Base-by-base conservation (phyloP, 768 basidiomycete species). In the Cubamyces sp. region DNA sequence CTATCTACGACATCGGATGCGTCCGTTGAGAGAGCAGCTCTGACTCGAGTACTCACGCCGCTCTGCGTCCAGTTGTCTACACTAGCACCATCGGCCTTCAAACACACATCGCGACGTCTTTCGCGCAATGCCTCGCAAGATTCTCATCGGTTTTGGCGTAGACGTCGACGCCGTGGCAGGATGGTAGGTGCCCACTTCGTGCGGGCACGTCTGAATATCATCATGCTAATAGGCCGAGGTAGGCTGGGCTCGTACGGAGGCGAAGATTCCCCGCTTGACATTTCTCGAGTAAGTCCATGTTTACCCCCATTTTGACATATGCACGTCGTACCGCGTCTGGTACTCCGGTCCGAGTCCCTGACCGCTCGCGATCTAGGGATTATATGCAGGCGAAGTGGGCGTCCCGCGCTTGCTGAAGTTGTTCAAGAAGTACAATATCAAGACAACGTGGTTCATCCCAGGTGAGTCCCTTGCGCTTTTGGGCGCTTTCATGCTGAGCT, bases 161-260 rank as follows among this genome's bases (percentile, higher is more conserved):
- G 88, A 92, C 62, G 87, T 91, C 3, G 90, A 92, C 59, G 88
- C 88, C 2, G 89, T 90, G 3, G 83, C 88, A 18, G 90, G 89
- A 66, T 91, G 90, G 88, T 84, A 70, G 59, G 75, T 67, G 28
- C 28, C 23, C 30, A 15, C 28, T 3, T 43, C 26, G n/a, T 25
- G 23, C 16, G 52, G 21, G 19, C 30, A 25, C 21, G 7, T 19
- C 23, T 16, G 0, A 18, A 16, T 16, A 40, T 8, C 28, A 30
- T 8, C 28, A 30, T 30, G 25, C 14, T 9, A 19, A 47, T 5
- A 3, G 47, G 41, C 23, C 3, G 15, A 5, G 16, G 1, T 43
- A 88, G 86, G 86, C 78, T 88, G 16, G 88, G 89, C 6, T 87
- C 87, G 0, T 90, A 90, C 68, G 88, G 88, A 3, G 89, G 88